A percentile compares a stretch with the other conserved stretches of the same genome.
Conservation (phyloP, 495 filamentous ascomycete genomes). For the Parachaetomium inaequale region DNA sequence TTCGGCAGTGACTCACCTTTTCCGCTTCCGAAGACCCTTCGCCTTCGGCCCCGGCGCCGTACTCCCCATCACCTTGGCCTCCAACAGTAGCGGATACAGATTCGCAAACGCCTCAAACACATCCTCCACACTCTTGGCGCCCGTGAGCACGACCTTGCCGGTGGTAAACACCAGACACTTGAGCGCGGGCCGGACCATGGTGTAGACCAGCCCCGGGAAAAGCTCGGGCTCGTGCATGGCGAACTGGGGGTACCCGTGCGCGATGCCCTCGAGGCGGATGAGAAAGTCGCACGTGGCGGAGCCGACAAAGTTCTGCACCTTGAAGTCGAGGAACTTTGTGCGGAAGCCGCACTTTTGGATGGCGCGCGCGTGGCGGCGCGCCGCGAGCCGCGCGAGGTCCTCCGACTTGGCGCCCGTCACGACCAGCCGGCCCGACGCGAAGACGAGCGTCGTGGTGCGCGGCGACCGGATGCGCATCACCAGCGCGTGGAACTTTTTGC, state of each 20-base stretch:
- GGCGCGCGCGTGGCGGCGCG: constrained; percentile 92
- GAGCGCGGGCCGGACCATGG: constrained; percentile 85
- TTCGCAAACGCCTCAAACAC: constrained; percentile 89
- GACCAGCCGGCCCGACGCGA: constrained; percentile 96
- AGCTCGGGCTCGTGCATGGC: constrained; percentile 92
- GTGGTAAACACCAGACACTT: constrained; percentile 21
- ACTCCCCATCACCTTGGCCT: constrained; percentile 10
- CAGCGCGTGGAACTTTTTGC: constrained; percentile 92
- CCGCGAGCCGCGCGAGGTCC: constrained; percentile 86
- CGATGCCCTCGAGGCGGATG: constrained; percentile 88
- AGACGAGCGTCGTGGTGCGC: constrained; percentile 93
- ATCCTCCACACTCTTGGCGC: constrained; percentile 88
- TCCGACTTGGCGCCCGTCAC: constrained; percentile 95
- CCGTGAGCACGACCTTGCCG: constrained; percentile 96
- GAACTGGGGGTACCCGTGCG: constrained; percentile 45
- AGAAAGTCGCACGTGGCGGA: constrained; percentile 94
- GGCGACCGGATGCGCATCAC: constrained; percentile 99
- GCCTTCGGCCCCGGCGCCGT: background rate
- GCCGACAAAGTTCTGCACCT: constrained; percentile 97
- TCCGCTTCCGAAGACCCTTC: background rate
- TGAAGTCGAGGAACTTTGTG: constrained; percentile 94
- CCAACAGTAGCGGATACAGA: constrained; percentile 84
- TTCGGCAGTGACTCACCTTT: background rate
- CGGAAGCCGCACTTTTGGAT: constrained; percentile 98
- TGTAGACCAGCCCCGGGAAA: constrained; percentile 95